Evolutionary conservation across 2,329 filamentous ascomycete genomes (phyloP), one percentile per base, ranked within the genome.

Genomic region (Ophiostoma sp.): DNA sequence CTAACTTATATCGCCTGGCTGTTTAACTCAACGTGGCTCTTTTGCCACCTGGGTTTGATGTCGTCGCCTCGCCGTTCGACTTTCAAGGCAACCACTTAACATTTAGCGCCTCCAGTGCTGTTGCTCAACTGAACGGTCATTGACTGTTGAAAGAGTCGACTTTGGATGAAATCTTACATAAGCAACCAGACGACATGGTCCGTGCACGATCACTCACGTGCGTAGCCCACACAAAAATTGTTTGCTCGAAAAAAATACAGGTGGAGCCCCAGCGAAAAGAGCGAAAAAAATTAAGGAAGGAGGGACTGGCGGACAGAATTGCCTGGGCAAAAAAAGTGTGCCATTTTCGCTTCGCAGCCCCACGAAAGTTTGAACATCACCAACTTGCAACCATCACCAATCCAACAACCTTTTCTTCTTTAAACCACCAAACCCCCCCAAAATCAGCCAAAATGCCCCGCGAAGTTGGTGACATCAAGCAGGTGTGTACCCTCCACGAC

Each of bases 381-480:
- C 64, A 74, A 36, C 48, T 63, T 71, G 76, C 72, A 78, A 78
- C 75, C 68, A 72, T 22, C 72, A 75, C 75, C 73, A 71, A 70
- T 75, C 66, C 70, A 75, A 72, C 76, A 72, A 71, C 71, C 8
- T 55, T 15, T 28, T 19, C 70, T 25, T 71, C 57, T 75, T 73
- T 69, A 76, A 75, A 74, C 77, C 78, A 77, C 77, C 78, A 77
- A 78, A 33, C 59, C 55, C 63, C 69, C 63, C 71, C 81, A 76
- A 77, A 75, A 73, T 73, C 79, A 84, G 87, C 86, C 93, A 97
- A 88, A 86, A 99, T 99, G 96, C 95, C 96, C 91, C 90, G 91
- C 83, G 94, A 98, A 93, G 92, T 98, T 86, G 93, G 91, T 84
- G 96, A 98, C 85, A 98, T 98, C 91, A 98, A 99, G 88, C 88